phyloP scores from a whole-genome alignment of 805 yeast genomes.

The Metschnikowia picachoensis region DNA sequence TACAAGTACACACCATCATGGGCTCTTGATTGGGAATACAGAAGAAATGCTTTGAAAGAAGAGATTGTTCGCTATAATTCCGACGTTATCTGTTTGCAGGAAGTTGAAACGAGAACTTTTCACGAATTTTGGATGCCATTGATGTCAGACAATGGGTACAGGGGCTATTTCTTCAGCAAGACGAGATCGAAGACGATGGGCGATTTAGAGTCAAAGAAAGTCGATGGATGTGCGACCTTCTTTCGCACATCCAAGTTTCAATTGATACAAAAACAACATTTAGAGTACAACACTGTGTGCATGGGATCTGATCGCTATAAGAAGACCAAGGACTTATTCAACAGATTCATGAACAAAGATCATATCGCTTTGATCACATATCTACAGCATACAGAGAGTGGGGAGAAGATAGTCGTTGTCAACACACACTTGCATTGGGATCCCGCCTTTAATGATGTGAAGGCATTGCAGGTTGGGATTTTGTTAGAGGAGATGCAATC shows the following conservation, averaged over 20 bases:
- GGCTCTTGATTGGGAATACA: constrained; percentile 93
- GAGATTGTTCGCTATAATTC: constrained; percentile 64
- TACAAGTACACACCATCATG: constrained; percentile 95
- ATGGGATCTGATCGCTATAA: constrained; percentile 82
- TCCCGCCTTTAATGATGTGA: constrained; percentile 93
- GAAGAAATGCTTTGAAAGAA: constrained; percentile 70
- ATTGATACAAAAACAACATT: constrained; percentile 62
- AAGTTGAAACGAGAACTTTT: constrained; percentile 82
- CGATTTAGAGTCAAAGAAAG: constrained; percentile 76
- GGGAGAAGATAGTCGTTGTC: constrained; percentile 68
- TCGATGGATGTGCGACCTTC: constrained; percentile 98
- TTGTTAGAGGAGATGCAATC: constrained; percentile 81
- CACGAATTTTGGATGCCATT: constrained; percentile 84
- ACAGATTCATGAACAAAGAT: constrained; percentile 94
- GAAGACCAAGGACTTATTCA: constrained; percentile 90
- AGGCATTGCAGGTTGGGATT: constrained; percentile 91
- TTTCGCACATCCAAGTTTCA: constrained; percentile 67
- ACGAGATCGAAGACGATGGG: constrained; percentile 90
- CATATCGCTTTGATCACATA: constrained; percentile 79
- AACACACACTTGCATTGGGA: constrained; percentile 99
- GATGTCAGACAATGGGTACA: constrained; percentile 70
- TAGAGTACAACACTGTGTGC: constrained; percentile 82
- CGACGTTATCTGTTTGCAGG: constrained; percentile 90
- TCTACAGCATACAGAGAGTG: constrained; percentile 69
- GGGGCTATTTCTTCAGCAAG: constrained; percentile 78